Evolutionary conservation across 352 stramenopile species (phyloP), one percentile per base, ranked within the genome.

Genomic region (Phytophthora pisi): DNA sequence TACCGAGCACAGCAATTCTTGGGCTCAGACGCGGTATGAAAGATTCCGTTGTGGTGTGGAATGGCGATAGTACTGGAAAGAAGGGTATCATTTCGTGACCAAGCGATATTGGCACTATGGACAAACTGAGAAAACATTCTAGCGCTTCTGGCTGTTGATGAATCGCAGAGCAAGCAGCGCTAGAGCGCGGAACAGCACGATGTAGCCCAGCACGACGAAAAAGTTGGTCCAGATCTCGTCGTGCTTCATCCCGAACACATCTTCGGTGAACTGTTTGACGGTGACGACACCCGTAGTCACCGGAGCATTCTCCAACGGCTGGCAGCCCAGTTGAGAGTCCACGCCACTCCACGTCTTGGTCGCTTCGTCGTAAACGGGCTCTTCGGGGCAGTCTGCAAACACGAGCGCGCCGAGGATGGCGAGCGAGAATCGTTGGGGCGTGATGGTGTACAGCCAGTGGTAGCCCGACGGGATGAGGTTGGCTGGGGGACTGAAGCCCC

Each of bases 231-330:
- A 73, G 34, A 84, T 78, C 20, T 89, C 70, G 51, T 84, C 64
- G 69, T 85, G 70, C 51, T 85, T 75, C 62, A 87, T 84, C 10
- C 71, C 59, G 26, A 86, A 89, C 2, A 81, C 70, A 24, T 56
- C 46, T 38, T 86, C 74, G 0, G 75, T 63, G 49, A 77, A 89
- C 62, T 81, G 38, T 54, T 86, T 81, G 10, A 89, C 78, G 8
- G 68, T 87, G 51, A 79, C 60, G 20, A 64, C 50, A n/a, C 56
- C 60, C 16, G 73, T 64, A 15, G 57, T 70, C 3, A 71, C 56
- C 2, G 78, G 78, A 2, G 70, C 40, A 23, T 82, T 73, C 43
- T 63, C 45, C 51, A 89, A 60, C 0, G 62, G 57, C 16, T 84
- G 63, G 28, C 80, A 87, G 3, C 64, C 76, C 13, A 88, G 31